A percentile compares a stretch with the other conserved stretches of the same genome.
Evolutionary conservation across 441 rosid species (phyloP).

Genomic region (Melastoma candidum): DNA sequence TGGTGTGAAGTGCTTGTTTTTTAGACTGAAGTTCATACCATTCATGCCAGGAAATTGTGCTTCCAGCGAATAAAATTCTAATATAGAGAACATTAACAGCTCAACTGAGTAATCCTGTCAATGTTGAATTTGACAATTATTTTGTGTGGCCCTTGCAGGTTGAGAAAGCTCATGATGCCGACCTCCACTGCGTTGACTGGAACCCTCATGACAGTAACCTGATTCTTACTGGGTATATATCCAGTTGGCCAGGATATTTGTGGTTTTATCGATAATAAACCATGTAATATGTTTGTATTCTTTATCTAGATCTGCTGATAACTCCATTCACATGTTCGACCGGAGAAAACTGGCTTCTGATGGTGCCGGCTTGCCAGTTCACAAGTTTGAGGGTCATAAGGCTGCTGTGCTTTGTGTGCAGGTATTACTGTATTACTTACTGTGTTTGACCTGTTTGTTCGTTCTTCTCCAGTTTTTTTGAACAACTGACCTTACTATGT

Average conservation of each 20-base stretch:
- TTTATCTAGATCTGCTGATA: slow-evolving; percentile 74
- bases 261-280: not conserved
- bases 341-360: slow-evolving; percentile 69
- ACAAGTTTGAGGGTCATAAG: slow-evolving; percentile 84
- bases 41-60: not conserved
- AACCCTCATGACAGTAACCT: slow-evolving; percentile 80
- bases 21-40: not conserved
- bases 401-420: slow-evolving; percentile 99
- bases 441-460: not conserved
- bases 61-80: too few species aligned
- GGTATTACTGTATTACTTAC: slow-evolving; percentile 27
- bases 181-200: slow-evolving; percentile 98
- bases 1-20: too few species aligned
- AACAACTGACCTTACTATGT: too few species aligned
- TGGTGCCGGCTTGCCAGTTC: slow-evolving; percentile 74
- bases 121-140: not conserved
- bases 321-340: slow-evolving; percentile 80
- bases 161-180: slow-evolving; percentile 91
- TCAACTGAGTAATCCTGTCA: not conserved
- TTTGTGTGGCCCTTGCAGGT: slow-evolving; percentile 34
- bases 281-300: not conserved
- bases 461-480: too few species aligned
- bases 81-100: too few species aligned
- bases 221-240: slow-evolving; percentile 77
- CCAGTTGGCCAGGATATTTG: slow-evolving; percentile 4